Conservation (phyloP, 306 rosid species). For the Geum urbanum region DNA sequence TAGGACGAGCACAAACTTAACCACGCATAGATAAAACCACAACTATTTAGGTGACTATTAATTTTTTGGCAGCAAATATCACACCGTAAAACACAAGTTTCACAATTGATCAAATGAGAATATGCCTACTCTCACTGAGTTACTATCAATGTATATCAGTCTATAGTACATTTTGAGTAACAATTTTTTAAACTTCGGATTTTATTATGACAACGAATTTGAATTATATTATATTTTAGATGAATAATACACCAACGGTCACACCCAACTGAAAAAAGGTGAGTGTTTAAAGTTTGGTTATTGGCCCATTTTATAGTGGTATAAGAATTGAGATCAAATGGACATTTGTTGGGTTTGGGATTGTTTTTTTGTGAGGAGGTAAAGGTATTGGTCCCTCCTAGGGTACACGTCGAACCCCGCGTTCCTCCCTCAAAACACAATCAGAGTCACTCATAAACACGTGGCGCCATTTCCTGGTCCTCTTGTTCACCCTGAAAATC, state of each 20-base stretch:
- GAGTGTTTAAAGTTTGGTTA: constrained; percentile 9
- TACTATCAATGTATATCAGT: too few species aligned
- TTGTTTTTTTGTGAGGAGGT: constrained; percentile 8
- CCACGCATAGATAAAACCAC: too few species aligned
- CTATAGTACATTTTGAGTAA: too few species aligned
- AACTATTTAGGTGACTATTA: too few species aligned
- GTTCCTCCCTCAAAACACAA: constrained; percentile 37
- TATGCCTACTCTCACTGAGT: too few species aligned
- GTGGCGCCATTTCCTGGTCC: constrained; percentile 39
- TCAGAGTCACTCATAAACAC: constrained; percentile 35
- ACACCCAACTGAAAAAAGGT: background rate
- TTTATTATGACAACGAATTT: too few species aligned
- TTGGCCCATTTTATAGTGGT: constrained; percentile 37
- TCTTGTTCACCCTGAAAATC: constrained; percentile 19
- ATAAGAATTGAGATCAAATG: background rate
- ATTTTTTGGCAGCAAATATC: too few species aligned
- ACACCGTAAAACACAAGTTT: too few species aligned
- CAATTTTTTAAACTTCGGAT: background rate
- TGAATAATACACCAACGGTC: background rate
- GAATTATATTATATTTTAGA: background rate
- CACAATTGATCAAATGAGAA: too few species aligned
- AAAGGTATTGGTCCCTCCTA: constrained; percentile 20
- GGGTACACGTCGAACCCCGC: constrained; percentile 71
- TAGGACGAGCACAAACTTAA: too few species aligned
- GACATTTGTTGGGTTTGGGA: background rate